A percentile compares a stretch with the other conserved stretches of the same genome.
Evolutionary conservation across 1,284 basidiomycete genomes (phyloP).

Genomic region (Leccinum solheimii): DNA sequence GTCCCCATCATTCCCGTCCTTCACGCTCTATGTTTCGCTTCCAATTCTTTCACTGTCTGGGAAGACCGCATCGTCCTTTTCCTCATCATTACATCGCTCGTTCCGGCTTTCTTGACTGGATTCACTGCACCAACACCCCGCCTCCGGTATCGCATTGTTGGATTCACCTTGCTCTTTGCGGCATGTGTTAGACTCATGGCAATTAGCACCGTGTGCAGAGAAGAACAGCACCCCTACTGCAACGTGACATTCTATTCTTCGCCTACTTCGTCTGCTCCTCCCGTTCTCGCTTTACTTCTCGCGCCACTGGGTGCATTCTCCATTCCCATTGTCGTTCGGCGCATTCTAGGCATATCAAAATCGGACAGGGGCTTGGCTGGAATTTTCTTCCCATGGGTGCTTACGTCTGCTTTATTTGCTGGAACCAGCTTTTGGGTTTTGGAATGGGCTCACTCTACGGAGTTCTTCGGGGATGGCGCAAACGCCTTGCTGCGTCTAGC

Average conservation of each 20-base stretch:
- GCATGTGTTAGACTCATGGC: constrained; percentile 74
- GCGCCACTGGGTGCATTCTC: constrained; percentile 35
- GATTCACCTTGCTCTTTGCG: constrained; percentile 67
- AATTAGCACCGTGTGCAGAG: constrained; percentile 84
- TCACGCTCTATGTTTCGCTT: constrained; percentile 75
- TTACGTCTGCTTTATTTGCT: constrained; percentile 58
- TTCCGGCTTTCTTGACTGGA: constrained; percentile 59
- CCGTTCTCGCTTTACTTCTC: constrained; percentile 52
- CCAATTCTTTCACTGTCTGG: constrained; percentile 96
- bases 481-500: constrained; percentile 44
- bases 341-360: constrained; percentile 66
- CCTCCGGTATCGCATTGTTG: constrained; percentile 75
- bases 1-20: constrained; percentile 57
- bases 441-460: constrained; percentile 72
- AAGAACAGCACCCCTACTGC: constrained; percentile 92
- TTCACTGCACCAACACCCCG: constrained; percentile 65
- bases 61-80: constrained; percentile 85
- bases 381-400: constrained; percentile 58
- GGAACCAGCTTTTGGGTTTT: constrained; percentile 74
- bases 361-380: constrained; percentile 74
- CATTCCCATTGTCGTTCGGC: constrained; percentile 60
- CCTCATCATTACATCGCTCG: constrained; percentile 66
- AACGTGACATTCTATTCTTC: constrained; percentile 84
- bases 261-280: constrained; percentile 63
- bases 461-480: constrained; percentile 39